Base-by-base conservation (phyloP, 176 grass and related monocot species). In the Ensete glaucum region DNA sequence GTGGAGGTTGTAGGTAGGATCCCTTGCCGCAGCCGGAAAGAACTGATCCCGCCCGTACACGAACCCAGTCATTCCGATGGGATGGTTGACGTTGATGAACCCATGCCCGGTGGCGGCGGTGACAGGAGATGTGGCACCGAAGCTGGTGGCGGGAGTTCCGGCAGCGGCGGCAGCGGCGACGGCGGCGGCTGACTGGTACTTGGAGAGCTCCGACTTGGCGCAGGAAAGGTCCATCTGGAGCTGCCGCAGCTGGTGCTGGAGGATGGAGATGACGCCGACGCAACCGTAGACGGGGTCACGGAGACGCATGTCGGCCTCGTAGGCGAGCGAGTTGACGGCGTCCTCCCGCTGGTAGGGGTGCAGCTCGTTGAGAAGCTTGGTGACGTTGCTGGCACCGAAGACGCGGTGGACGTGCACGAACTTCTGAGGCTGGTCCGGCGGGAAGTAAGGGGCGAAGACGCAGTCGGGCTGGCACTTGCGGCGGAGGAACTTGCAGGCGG, bases 241-340 rank as follows among this genome's bases (percentile, higher is more conserved):
- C 84, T 93, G 90, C 54, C 94, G 87, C 65, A 97, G 84, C 75
- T 91, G 86, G 74, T 92, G 90, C 94, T 97, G 94, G 76, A 97
- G 94, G 82, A 97, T 86, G 73, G 94, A 97, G 80, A 97, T 97
- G 77, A 90, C 86, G 60, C 90, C 94, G 69, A 93, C 94, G 85
- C 94, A 97, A 73, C 93, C 93, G 48, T 97, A 93, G 67, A 97
- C 90, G 54, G 94, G 94, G 74, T 97, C 94, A 29, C 90, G 94
- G 82, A 97, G 82, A 72, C 94, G 87, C 94, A 97, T 97, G 80
- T 97, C 94, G 64, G 94, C 94, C 80, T 97, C 94, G 85, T 97
- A 97, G 49, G 94, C 94, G 73, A 97, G 94, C 1, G 94, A 97
- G 85, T 97, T 97, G 53, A 97, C 94, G 43, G 94, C 90, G 77